Base-by-base conservation (phyloP, 2,329 filamentous ascomycete species). In the Boeremia lycopersici region DNA sequence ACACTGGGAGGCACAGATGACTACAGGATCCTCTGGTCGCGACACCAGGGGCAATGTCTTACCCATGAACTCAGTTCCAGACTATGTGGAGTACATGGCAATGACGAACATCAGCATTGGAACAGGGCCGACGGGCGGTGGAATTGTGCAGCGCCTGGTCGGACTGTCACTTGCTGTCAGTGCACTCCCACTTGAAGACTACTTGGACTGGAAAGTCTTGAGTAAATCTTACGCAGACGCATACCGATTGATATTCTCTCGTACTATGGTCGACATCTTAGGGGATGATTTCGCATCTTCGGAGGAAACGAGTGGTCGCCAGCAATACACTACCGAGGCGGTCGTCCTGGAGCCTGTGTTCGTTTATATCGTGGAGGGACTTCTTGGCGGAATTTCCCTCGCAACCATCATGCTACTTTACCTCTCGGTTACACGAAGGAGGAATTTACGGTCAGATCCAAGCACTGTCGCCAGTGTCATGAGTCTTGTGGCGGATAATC, bases 241-340 rank as follows among this genome's bases (percentile, higher is more conserved):
- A 0, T 79, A 82, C 48, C 64, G 75, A 12, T 28, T 82, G 0
- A 59, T 81, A 0, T 81, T 82, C 38, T 59, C 76, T 0, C 63
- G 74, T 1, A 53, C 65, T 0, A 69, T 78, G 68, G 55, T 61
- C 0, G 70, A 76, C 6, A 57, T 76, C 1, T 52, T 77, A 0
- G 51, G 45, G 0, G 10, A 28, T 0, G 47, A 65, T 6, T 52
- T 67, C 6, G 4, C 10, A 0, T 12, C 30, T 13, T 64, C 43
- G 7, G 41, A 29, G 15, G 36, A 33, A 42, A 47, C 25, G 2
- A 34, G 10, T 39, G 72, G 75, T 0, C 34, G 48, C 2, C 54
- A 59, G 0, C 17, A 48, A 6, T 64, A 72, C 13, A 56, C 10
- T 0, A 71, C 63, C 0, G 57, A 76, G 15, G 69, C 77, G 0